phyloP scores from a whole-genome alignment of 2,329 filamentous ascomycete species.

The Xylariaceae sp. region DNA sequence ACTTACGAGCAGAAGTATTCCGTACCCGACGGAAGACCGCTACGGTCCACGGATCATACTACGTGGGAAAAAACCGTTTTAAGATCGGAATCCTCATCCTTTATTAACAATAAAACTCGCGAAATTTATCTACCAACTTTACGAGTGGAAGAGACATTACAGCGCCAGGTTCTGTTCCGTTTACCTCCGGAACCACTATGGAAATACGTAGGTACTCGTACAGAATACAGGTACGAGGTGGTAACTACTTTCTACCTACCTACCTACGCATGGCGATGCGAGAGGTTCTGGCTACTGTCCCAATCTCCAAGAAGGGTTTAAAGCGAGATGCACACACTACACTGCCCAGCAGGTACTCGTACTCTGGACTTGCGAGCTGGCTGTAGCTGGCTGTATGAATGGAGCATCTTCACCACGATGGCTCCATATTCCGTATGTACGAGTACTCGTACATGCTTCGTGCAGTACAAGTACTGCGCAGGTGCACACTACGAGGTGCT shows the following conservation, averaged over 20 bases:
- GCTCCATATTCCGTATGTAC: no score
- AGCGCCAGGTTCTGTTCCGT: no score
- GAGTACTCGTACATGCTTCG: no score
- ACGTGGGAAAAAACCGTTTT: not conserved
- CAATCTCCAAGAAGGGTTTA: not conserved
- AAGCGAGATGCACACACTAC: not conserved
- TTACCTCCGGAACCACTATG: no score
- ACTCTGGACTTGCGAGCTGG: not conserved
- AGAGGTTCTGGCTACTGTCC: not conserved
- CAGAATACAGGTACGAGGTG: not conserved
- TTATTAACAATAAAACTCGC: not conserved
- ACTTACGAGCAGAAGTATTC: no score
- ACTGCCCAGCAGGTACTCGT: not conserved
- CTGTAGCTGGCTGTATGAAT: not conserved
- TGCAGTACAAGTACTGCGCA: no score
- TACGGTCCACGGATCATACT: no score
- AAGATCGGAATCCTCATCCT: not conserved
- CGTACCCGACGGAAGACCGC: no score
- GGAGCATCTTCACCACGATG: no score
- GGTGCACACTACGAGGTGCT: not conserved
- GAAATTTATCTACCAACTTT: no score
- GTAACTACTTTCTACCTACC: not conserved
- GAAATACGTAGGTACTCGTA: no score
- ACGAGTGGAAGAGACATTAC: no score
- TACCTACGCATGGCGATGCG: not conserved